Conservation (phyloP, 768 basidiomycete genomes). For the Lentinula boryana region DNA sequence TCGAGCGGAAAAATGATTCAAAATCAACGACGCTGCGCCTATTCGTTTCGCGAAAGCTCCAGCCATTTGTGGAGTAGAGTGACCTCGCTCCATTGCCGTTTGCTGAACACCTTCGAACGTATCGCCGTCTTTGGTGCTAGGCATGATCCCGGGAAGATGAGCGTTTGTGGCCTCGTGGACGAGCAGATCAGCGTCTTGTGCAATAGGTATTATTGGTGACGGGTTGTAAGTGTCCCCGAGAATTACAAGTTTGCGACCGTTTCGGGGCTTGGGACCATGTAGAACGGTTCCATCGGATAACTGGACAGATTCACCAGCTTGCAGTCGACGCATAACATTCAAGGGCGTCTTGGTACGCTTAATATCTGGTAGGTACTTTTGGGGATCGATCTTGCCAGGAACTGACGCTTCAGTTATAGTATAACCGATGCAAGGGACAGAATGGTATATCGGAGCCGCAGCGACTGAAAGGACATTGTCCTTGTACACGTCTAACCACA, state of each 20-base stretch:
- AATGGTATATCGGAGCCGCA: slow-evolving; percentile 75
- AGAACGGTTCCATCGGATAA: slow-evolving; percentile 72
- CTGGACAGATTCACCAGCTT: slow-evolving; percentile 54
- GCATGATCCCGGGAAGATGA: slow-evolving; percentile 61
- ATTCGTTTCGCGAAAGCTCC: slow-evolving; percentile 70
- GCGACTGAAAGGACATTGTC: slow-evolving; percentile 55
- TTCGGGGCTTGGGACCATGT: slow-evolving; percentile 56
- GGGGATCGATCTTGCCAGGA: slow-evolving; percentile 72
- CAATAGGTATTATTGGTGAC: slow-evolving; percentile 55
- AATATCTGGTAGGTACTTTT: slow-evolving; percentile 60
- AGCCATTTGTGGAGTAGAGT: slow-evolving; percentile 91
- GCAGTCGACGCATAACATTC: slow-evolving; percentile 59
- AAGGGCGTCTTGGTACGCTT: slow-evolving; percentile 66
- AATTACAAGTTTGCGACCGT: slow-evolving; percentile 73
- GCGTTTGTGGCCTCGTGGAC: slow-evolving; percentile 92
- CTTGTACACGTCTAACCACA: slow-evolving; percentile 63
- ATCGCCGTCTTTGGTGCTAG: slow-evolving; percentile 51
- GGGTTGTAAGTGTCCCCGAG: slow-evolving; percentile 85
- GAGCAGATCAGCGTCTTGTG: slow-evolving; percentile 62
- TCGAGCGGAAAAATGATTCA: slow-evolving; percentile 85
- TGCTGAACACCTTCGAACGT: slow-evolving; percentile 56
- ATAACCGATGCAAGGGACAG: slow-evolving; percentile 78
- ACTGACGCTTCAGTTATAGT: slow-evolving; percentile 65
- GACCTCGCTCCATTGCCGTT: slow-evolving; percentile 70
- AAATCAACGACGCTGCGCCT: slow-evolving; percentile 51